Base-by-base conservation (phyloP, 2,329 filamentous ascomycete genomes). In the Malbranchea cinnamomea region DNA sequence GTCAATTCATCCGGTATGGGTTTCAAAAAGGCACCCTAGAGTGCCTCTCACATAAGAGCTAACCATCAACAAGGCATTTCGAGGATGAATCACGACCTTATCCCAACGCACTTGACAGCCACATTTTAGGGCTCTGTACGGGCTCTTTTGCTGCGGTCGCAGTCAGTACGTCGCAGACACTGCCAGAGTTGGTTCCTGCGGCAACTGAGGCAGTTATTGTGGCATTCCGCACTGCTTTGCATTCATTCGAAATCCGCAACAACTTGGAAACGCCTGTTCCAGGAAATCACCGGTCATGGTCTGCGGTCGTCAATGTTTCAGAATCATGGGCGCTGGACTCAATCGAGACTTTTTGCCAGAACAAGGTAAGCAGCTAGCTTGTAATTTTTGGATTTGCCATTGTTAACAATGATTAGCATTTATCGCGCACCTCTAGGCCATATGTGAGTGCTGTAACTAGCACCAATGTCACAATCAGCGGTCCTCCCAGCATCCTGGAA, bases 101-200 rank as follows among this genome's bases (percentile, higher is more conserved):
- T 32, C 38, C 38, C 10, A 19, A n/a, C 4, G 6, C 24, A 13
- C n/a, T 14, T 6, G 30, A 33, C 15, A 37, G 11, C 15, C 30
- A 25, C 32, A 9, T 39, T 2, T 6, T 40, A 7, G 40, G 39
- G 6, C 20, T 38, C 12, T 40, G 40, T 26, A 40, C 39, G 11
- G 40, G 40, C 9, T 30, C 26, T 9, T 36, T 42, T 22, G 33
- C 40, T 19, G 39, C 39, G 11, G 37, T 37, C 22, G 40, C 40
- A n/a, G 30, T 42, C 6, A 35, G 27, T 22, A 29, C 23, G 8
- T 40, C 37, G 11, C 37, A 33, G 23, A 37, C 28, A 6, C 9
- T 38, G 8, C 14, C 31, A 3, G 34, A 42, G 11, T 33, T 42
- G 20, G 16, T 41, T 11, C 29, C 36, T 12, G 31, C 26, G 2